Percentiles rank a stretch among this genome's conserved stretches.
These are phyloP conservation scores for Discostella stelligera DNA, from an alignment of 352 stramenopile species.

Conservation along the genomic window DNA sequence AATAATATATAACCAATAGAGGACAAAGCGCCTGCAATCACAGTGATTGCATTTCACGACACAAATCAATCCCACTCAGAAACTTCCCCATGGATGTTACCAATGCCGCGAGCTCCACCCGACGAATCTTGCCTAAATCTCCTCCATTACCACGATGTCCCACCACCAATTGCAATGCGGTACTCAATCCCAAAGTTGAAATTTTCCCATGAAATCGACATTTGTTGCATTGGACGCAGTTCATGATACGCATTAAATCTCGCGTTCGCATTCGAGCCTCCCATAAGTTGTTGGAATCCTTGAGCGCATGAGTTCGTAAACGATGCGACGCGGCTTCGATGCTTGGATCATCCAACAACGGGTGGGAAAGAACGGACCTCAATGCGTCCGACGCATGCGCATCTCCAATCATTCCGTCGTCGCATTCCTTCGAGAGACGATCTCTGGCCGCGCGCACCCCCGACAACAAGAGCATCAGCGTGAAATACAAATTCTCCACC, in stretches of 20 bases:
- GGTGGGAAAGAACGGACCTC: constrained; percentile 46
- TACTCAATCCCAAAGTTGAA: constrained; percentile 78
- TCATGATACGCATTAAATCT: constrained; percentile 80
- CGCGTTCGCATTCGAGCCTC: constrained; percentile 75
- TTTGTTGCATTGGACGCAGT: constrained; percentile 72
- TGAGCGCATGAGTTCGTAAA: constrained; percentile 59
- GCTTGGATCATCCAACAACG: constrained; percentile 58
- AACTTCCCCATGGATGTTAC: constrained; percentile 78
- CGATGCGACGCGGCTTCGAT: constrained; percentile 57
- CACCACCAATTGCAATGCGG: constrained; percentile 75
- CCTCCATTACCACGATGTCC: constrained; percentile 58
- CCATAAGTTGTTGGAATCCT: constrained; percentile 66
- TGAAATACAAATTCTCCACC: constrained; percentile 80
- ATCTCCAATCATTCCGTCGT: constrained; percentile 50
- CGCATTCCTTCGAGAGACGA: constrained; percentile 58
- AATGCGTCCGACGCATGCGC: constrained; percentile 30
- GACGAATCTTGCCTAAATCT: constrained; percentile 65
- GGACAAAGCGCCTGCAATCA: background rate
- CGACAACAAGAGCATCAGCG: constrained; percentile 73
- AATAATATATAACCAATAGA: background rate
- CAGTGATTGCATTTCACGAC: constrained; percentile 52
- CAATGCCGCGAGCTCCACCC: constrained; percentile 78
- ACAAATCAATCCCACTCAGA: constrained; percentile 72
- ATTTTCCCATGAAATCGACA: constrained; percentile 79
- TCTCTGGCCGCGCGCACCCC: constrained; percentile 56